Base-by-base conservation (phyloP, 1,284 basidiomycete species). In the Puccinia polysora region DNA sequence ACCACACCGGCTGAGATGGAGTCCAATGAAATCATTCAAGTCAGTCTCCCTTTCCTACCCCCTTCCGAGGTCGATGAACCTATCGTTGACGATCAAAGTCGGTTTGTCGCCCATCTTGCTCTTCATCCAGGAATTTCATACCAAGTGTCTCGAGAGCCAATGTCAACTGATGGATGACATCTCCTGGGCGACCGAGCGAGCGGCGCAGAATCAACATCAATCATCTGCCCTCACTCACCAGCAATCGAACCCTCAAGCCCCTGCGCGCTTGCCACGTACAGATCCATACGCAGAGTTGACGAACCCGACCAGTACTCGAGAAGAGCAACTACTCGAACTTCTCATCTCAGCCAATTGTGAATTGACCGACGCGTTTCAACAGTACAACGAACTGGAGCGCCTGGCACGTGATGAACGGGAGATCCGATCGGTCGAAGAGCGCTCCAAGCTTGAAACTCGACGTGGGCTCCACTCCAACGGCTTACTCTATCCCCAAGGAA, bases 151-250 rank as follows among this genome's bases (percentile, higher is more conserved):
- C 23, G 82, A 84, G 4, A 89, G 87, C 1, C 87, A 88, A 78
- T 88, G 89, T 71, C 82, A 90, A 20, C 85, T 89, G 36, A 85
- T 82, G 74, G 85, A 86, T 7, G 87, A 89, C 78, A 88, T 90
- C 68, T 84, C 86, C 10, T 90, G 89, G 89, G 89, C 89, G 4
- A 84, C 85, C 20, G 85, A 88, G 3, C 83, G 85, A 23, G 88
- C 89, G 1, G 88, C 88, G 76, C 84, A 84, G 43, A n/a, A 36
- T 20, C 43, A 64, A 52, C 62, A 49, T 15, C 18, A 43, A 23
- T 69, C 32, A 50, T 25, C 23, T 6, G 40, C 3, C 38, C 15
- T 32, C 52, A 40, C 50, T 69, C 18, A 36, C 12, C 12, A 30
- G 20, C 34, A 10, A 49, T 28, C 18, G 40, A 18, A 43, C 40